Evolutionary conservation across 345 rosid genomes (phyloP).

Genomic region (Lepidium sativum): DNA sequence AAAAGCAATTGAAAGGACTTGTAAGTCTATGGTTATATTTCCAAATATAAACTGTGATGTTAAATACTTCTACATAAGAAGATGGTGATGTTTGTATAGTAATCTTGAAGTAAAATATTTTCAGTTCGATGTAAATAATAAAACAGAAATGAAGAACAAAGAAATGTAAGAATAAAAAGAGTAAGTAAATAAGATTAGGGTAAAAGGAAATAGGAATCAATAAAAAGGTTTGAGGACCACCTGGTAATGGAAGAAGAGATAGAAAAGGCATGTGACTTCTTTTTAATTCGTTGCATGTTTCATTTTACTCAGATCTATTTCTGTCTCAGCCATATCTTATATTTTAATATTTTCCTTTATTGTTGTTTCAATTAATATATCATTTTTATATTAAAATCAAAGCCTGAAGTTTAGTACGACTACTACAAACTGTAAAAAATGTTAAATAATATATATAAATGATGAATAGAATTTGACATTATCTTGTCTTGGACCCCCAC

Average conservation of each 20-base stretch:
- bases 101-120: background rate
- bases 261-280: constrained; percentile 26
- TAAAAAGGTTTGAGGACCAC: constrained; percentile 28
- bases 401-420: background rate
- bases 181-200: background rate
- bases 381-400: background rate
- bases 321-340: constrained; percentile 6
- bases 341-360: background rate
- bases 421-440: background rate
- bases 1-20: too few species aligned
- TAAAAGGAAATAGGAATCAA: constrained; percentile 14
- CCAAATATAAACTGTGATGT: too few species aligned
- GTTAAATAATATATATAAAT: background rate
- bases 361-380: background rate
- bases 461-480: constrained; percentile 17
- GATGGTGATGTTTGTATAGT: background rate
- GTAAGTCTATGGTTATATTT: too few species aligned
- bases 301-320: constrained; percentile 20
- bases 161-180: background rate
- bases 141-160: background rate
- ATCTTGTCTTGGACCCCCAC: constrained; percentile 29
- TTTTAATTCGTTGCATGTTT: constrained; percentile 34
- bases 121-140: background rate
- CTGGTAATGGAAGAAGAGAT: constrained; percentile 24
- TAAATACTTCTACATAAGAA: too few species aligned